phyloP scores from a whole-genome alignment of 257 asterid genomes.

The Vinca minor region DNA sequence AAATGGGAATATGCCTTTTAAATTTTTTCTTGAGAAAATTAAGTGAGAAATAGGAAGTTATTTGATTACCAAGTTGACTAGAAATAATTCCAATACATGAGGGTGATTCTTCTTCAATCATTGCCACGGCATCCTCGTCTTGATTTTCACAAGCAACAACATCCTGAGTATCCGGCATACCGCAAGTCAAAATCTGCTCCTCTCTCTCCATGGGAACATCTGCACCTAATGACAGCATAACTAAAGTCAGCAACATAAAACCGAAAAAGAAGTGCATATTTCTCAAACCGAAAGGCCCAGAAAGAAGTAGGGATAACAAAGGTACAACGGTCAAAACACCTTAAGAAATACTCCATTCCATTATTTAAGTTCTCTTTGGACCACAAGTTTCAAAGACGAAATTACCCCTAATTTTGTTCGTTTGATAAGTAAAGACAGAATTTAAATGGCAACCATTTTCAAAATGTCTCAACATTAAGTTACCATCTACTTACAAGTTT shows the following conservation, averaged over 20 bases:
- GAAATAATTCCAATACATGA: conserved; percentile 24
- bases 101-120: conserved; percentile 49
- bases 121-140: conserved; percentile 56
- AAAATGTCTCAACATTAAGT: neutral
- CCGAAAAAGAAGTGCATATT: neutral
- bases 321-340: neutral
- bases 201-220: conserved; percentile 42
- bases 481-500: no score
- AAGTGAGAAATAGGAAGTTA: conserved; percentile 8
- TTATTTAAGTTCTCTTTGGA: no score
- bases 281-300: neutral
- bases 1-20: no score
- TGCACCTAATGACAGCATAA: conserved; percentile 18
- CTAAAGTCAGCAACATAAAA: neutral
- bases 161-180: conserved; percentile 49
- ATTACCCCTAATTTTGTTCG: neutral
- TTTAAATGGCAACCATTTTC: neutral
- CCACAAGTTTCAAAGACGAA: neutral
- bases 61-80: conserved; percentile 28
- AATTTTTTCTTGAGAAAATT: conserved; percentile 17
- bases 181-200: conserved; percentile 47
- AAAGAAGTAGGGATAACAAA: neutral
- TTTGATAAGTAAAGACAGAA: neutral
- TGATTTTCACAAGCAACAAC: conserved; percentile 49
- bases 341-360: neutral